Conservation (phyloP, 371 early-diverging fungal species). For the Syncephalastrum monosporum region DNA sequence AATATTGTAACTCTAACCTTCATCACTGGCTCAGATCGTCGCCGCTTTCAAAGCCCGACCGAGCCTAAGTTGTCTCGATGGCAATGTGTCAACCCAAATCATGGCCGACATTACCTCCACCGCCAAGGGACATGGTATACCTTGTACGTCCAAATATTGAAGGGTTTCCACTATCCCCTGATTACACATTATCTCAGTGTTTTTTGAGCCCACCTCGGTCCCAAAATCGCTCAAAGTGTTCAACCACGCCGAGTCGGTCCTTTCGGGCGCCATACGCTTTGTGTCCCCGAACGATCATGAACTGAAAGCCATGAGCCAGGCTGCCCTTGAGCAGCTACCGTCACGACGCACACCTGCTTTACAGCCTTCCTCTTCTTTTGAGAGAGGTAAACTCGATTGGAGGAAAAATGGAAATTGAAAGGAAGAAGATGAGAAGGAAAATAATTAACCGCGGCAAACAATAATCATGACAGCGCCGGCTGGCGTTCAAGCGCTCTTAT, state of each 20-base stretch:
- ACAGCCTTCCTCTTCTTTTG: too few species aligned
- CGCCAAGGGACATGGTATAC: conserved; percentile 30
- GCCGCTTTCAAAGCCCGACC: conserved; percentile 26
- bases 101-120: conserved; percentile 41
- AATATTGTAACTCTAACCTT: too few species aligned
- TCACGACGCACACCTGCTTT: too few species aligned
- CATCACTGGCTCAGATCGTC: too few species aligned
- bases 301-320: conserved; percentile 58
- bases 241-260: conserved; percentile 18
- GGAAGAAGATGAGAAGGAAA: too few species aligned
- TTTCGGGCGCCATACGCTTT: conserved; percentile 34
- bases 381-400: too few species aligned
- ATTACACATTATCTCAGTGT: conserved; percentile 26
- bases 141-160: conserved; percentile 21
- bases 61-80: conserved; percentile 73
- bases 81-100: conserved; percentile 55
- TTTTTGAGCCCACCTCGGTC: conserved; percentile 93
- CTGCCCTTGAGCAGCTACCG: conserved; percentile 18
- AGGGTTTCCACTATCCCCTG: background rate
- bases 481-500: conserved; percentile 20
- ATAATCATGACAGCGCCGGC: conserved; percentile 7
- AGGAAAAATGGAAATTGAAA: too few species aligned
- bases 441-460: too few species aligned
- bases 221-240: conserved; percentile 74
- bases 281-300: conserved; percentile 71